These are phyloP conservation scores for Aegilops tauschii DNA, from an alignment of 176 grass and related monocot genomes.

Conservation along the genomic window DNA sequence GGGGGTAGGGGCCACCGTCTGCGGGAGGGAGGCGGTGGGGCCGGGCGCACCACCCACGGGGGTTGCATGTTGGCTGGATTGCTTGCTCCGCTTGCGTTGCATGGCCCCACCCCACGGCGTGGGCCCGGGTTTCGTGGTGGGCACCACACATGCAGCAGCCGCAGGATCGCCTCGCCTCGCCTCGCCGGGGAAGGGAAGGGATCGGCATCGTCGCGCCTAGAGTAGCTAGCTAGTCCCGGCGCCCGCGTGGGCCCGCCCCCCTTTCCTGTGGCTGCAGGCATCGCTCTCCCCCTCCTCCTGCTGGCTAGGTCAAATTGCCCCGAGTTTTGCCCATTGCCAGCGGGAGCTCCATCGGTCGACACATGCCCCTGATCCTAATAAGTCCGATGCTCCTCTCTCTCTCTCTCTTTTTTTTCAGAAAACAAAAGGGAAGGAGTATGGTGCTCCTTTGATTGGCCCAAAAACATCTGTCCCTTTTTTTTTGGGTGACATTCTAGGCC, in stretches of 20 bases:
- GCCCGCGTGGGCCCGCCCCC: background rate
- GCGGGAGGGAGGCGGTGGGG: background rate
- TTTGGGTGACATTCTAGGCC: no score
- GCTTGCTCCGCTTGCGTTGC: constrained; percentile 5
- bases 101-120: background rate
- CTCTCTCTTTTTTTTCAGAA: no score
- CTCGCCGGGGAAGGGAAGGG: background rate
- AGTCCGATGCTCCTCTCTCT: no score
- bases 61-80: constrained; percentile 30
- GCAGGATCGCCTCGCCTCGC: no score
- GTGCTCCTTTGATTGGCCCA: no score
- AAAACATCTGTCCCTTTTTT: no score
- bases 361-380: background rate
- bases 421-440: no score
- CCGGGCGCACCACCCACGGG: constrained; percentile 19
- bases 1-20: background rate
- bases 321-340: background rate
- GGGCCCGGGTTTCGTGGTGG: constrained; percentile 10
- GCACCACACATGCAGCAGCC: constrained; percentile 17
- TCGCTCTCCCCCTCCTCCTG: background rate
- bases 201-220: background rate
- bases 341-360: background rate
- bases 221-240: no score
- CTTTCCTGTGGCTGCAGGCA: background rate
- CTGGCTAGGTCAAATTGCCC: background rate